Evolutionary conservation across 352 stramenopile genomes (phyloP).

Genomic region (Phytophthora chlamydospora): DNA sequence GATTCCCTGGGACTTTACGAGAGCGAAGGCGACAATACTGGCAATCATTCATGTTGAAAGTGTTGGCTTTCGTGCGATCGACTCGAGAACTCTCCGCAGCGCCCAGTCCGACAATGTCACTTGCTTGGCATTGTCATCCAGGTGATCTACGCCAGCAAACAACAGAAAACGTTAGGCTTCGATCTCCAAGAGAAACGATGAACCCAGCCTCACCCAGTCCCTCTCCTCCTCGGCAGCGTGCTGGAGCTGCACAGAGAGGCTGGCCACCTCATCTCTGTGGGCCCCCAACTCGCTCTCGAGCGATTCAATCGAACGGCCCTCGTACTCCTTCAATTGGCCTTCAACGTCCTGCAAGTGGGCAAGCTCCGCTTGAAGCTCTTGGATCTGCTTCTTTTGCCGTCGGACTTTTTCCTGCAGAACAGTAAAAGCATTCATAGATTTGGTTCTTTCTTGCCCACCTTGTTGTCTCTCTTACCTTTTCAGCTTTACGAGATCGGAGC

Average conservation of each 20-base stretch:
- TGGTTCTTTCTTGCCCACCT: no score
- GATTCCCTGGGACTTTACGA: no score
- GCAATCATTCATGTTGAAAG: no score
- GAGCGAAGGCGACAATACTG: no score
- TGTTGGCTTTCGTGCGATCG: no score
- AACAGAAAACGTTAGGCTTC: not conserved
- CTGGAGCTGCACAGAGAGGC: slow-evolving; percentile 19
- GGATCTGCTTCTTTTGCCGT: slow-evolving; percentile 22
- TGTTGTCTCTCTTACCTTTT: no score
- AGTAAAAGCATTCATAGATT: no score
- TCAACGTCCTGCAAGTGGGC: slow-evolving; percentile 23
- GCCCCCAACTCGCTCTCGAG: slow-evolving; percentile 29
- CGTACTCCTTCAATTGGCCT: slow-evolving; percentile 22
- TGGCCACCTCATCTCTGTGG: slow-evolving; percentile 21
- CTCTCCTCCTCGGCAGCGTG: slow-evolving; percentile 27
- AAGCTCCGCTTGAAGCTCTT: slow-evolving; percentile 30
- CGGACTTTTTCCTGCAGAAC: slow-evolving; percentile 23
- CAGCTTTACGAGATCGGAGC: no score
- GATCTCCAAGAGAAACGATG: not conserved
- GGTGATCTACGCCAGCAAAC: slow-evolving; percentile 9
- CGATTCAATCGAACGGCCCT: slow-evolving; percentile 24
- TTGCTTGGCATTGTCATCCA: slow-evolving; percentile 9
- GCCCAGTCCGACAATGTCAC: no score
- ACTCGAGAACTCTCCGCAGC: no score
- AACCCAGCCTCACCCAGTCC: slow-evolving; percentile 20